Percentiles rank a stretch among this genome's conserved stretches.
Evolutionary conservation across 192 early-diverging fungal species (phyloP).

Genomic region (Hyaloraphidium curvatum): DNA sequence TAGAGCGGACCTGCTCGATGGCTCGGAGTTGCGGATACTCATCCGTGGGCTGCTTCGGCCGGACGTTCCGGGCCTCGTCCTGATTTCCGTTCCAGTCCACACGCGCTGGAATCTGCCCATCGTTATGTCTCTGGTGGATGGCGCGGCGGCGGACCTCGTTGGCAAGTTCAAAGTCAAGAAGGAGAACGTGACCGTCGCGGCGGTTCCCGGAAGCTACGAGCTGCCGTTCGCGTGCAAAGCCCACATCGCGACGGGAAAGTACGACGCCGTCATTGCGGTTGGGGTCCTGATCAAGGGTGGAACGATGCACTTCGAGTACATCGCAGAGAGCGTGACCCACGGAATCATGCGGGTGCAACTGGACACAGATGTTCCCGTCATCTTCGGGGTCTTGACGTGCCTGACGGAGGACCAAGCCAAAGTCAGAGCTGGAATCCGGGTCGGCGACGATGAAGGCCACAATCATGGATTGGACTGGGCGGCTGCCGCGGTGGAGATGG

Average conservation of each 20-base stretch:
- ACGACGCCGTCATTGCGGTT: constrained; percentile 82
- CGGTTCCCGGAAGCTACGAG: constrained; percentile 87
- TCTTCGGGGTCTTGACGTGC: constrained; percentile 95
- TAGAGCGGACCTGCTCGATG: too few species aligned
- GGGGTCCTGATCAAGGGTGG: constrained; percentile 97
- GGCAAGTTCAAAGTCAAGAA: constrained; percentile 38
- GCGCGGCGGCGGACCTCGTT: constrained; percentile 43
- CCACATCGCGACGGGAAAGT: constrained; percentile 47
- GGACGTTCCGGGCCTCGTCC: too few species aligned
- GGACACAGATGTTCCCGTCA: constrained; percentile 59
- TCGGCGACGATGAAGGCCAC: constrained; percentile 39
- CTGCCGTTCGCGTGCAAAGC: constrained; percentile 72
- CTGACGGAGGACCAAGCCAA: constrained; percentile 84
- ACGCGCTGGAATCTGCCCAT: constrained; percentile 86
- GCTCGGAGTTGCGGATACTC: too few species aligned
- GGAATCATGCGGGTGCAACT: constrained; percentile 94
- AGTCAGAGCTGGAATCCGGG: constrained; percentile 51
- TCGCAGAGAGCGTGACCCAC: constrained; percentile 78
- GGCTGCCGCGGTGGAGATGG: constrained; percentile 89
- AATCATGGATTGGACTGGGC: constrained; percentile 98
- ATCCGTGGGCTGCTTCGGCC: too few species aligned
- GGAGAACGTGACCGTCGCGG: constrained; percentile 53
- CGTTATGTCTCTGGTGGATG: constrained; percentile 63
- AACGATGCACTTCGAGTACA: constrained; percentile 99
- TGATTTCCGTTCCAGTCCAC: too few species aligned